Base-by-base conservation (phyloP, 495 filamentous ascomycete genomes). In the Pseudomonodictys pantanalensis region DNA sequence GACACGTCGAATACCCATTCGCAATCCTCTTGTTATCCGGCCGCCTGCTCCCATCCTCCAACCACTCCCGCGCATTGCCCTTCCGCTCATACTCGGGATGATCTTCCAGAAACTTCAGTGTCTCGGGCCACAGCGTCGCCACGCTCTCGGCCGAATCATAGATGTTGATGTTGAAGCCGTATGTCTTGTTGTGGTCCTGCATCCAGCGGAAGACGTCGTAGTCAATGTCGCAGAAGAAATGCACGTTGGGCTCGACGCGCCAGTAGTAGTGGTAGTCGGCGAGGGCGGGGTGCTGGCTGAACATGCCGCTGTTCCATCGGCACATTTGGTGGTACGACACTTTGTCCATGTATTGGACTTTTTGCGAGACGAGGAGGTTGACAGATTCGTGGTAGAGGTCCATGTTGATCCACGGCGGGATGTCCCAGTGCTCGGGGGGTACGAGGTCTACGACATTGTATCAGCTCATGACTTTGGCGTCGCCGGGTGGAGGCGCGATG, bases 151-250 rank as follows among this genome's bases (percentile, higher is more conserved):
- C 91, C 24, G 84, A 83, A 73, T 99, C 95, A 78, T 92, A 97
- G 20, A 99, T 85, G 73, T 91, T 96, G 78, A 99, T 95, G 65
- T 92, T 97, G 76, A 96, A 99, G 51, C 95, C 95, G 75, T 99
- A 99, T 50, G 91, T 97, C 73, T 96, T 93, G 79, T 97, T 95
- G 77, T 90, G 81, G 73, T 99, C 95, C 62, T 87, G 82, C 92
- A 99, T 96, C 76, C 89, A 99, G 61, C 88, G 87, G 84, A 99
- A 99, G 35, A 97, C 89, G 71, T 99, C 95, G 76, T 99, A 99
- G 75, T 97, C 92, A 63, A 99, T 79, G 68, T 96, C 89, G 79
- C 95, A 99, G 85, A 97, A 99, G 83, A 97, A 99, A 51, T 97
- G 89, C 22, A 99, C 95, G 65, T 97, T 96, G 50, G 95, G 95